A percentile compares a stretch with the other conserved stretches of the same genome.
Conservation (phyloP, 148 eudicot species). For the Linanthus parryae region DNA sequence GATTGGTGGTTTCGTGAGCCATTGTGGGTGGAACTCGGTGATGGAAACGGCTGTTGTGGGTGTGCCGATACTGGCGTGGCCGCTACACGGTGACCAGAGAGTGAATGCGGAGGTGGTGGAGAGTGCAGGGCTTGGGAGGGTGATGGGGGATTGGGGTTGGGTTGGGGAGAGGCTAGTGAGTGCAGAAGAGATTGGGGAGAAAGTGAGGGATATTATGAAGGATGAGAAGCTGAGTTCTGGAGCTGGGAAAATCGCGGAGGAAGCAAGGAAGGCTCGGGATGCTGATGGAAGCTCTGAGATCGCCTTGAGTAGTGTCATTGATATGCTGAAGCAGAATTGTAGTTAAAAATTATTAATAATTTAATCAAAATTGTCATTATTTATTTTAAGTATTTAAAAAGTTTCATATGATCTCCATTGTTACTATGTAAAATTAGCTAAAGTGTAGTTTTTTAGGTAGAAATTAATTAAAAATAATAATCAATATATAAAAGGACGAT, state of each 20-base stretch:
- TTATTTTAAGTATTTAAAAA: no score
- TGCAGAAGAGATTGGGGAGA: neutral
- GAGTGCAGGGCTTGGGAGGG: neutral
- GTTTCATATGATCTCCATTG: no score
- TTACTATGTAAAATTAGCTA: no score
- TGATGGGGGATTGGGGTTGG: neutral
- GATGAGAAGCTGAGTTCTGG: neutral
- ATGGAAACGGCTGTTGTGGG: neutral
- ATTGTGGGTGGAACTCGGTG: neutral
- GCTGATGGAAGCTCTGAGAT: neutral
- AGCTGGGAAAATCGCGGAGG: neutral
- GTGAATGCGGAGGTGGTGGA: neutral
- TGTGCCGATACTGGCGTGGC: neutral
- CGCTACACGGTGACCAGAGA: neutral
- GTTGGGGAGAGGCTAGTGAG: neutral
- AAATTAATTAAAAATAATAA: no score
- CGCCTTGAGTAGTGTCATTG: neutral
- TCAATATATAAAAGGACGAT: no score
- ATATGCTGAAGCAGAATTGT: no score
- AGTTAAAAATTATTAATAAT: no score
- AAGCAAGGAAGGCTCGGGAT: neutral
- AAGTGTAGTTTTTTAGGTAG: no score
- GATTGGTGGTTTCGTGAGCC: neutral
- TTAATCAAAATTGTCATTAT: no score
- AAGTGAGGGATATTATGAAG: neutral